Evolutionary conservation across 805 yeast genomes (phyloP).

Genomic region (Helenozyma rhizophorensis): DNA sequence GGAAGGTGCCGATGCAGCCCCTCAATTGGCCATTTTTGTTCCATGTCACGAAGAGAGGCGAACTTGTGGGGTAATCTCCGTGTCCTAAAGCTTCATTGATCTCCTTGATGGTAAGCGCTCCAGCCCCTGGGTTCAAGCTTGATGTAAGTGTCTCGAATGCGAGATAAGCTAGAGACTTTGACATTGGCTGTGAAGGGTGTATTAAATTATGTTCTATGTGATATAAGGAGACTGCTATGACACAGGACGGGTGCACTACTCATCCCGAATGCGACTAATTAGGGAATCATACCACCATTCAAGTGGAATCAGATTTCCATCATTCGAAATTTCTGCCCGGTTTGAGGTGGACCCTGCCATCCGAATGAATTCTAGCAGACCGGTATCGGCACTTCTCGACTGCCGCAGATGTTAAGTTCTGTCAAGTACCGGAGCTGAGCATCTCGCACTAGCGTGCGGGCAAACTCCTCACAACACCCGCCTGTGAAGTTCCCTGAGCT

Average conservation of each 20-base stretch:
- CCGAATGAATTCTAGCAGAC: too few relatives aligned
- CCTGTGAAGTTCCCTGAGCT: neutral
- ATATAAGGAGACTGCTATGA: too few relatives aligned
- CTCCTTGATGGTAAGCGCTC: slow-evolving; percentile 10
- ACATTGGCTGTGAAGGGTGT: slow-evolving; percentile 19
- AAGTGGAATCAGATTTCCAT: too few relatives aligned
- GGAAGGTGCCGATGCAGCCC: slow-evolving; percentile 94
- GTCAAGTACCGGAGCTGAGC: neutral
- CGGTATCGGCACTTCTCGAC: too few relatives aligned
- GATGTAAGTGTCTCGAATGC: slow-evolving; percentile 33
- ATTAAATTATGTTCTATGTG: too few relatives aligned
- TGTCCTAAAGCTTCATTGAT: slow-evolving; percentile 2
- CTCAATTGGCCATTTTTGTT: slow-evolving; percentile 52
- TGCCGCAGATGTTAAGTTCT: slow-evolving; percentile 3
- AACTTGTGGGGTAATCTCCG: slow-evolving; percentile 8
- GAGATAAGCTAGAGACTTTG: slow-evolving; percentile 32
- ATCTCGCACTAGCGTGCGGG: neutral
- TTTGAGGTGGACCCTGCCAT: too few relatives aligned
- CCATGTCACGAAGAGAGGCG: slow-evolving; percentile 90
- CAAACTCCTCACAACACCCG: neutral
- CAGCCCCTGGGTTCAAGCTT: slow-evolving; percentile 16
- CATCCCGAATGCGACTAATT: too few relatives aligned
- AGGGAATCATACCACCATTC: too few relatives aligned
- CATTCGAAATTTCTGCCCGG: too few relatives aligned
- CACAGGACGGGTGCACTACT: too few relatives aligned